Evolutionary conservation across 805 yeast species (phyloP), one percentile per base, ranked within the genome.

Genomic region (Yamadazyma nakazawae): DNA sequence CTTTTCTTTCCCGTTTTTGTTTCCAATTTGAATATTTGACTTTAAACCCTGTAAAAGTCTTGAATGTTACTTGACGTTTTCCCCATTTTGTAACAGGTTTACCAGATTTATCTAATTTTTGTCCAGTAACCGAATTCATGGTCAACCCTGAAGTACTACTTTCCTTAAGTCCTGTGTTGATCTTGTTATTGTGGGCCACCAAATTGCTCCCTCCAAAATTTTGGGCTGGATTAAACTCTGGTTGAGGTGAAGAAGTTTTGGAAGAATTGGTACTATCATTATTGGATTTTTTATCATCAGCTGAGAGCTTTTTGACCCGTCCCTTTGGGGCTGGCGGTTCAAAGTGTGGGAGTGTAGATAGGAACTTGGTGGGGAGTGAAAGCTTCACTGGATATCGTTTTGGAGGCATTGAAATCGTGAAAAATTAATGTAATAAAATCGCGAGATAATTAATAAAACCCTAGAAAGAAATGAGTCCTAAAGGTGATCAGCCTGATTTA

Each of bases 41-140:
- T 52, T 69, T 70, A 56, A 66, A 72, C 11, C 77, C 77, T 38
- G 68, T 67, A 54, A 72, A 72, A 1, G 76, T 68, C 62, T 72
- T 72, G 56, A 71, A 69, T 44, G 61, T 59, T 10, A 61, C 46
- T 2, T 68, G 60, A 18, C 57, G 57, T 50, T 70, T 69, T 24
- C 52, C 57, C 75, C 75, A 72, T 47, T 53, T 62, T 42, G 50
- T 59, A 14, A 54, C 51, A 21, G 72, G 71, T 40, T 51, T 59
- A 7, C 75, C 74, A 11, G 68, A 58, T 43, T 62, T 66, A 48
- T 70, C 75, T 40, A 71, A 59, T 0, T 56, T 48, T 12, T 50
- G 51, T 37, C 57, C 58, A 14, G 54, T 55, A 13, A 66, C 60
- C 41, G 63, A 57, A 46, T 68, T 68, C 66, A 70, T 63, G 3